Percentiles rank a stretch among this genome's conserved stretches.
These are phyloP conservation scores for Pseudogymnoascus sp. DNA, from an alignment of 2,329 filamentous ascomycete species.

Conservation along the genomic window DNA sequence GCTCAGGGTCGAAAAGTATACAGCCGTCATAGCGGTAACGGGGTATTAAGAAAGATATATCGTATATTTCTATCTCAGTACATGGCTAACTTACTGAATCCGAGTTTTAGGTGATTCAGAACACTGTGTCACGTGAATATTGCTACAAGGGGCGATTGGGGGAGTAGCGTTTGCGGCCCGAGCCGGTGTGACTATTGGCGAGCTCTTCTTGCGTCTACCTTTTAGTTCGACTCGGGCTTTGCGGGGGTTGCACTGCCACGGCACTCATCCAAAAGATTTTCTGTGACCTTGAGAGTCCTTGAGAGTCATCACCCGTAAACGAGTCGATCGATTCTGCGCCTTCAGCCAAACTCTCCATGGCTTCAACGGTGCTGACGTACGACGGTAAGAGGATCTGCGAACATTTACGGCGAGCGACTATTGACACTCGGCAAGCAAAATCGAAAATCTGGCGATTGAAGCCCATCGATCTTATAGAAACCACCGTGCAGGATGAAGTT, in stretches of 20 bases:
- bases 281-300: slow-evolving; percentile 52
- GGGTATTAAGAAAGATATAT: too few species aligned
- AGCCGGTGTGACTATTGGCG: not conserved
- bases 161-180: not conserved
- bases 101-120: too few species aligned
- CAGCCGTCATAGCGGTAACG: too few species aligned
- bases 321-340: not conserved
- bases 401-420: not conserved
- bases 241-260: slow-evolving; percentile 31
- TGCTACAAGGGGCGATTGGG: too few species aligned
- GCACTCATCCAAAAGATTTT: slow-evolving; percentile 66
- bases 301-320: not conserved
- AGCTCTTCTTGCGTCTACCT: not conserved
- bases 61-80: too few species aligned
- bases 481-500: not conserved
- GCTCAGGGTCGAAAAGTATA: too few species aligned
- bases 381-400: not conserved
- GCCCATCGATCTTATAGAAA: not conserved
- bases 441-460: not conserved
- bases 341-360: not conserved
- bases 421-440: not conserved
- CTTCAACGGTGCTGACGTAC: not conserved
- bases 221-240: not conserved
- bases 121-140: too few species aligned
- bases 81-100: too few species aligned